A percentile compares a stretch with the other conserved stretches of the same genome.
Conservation (phyloP, 2,329 filamentous ascomycete species). For the Hypomyces perniciosus region DNA sequence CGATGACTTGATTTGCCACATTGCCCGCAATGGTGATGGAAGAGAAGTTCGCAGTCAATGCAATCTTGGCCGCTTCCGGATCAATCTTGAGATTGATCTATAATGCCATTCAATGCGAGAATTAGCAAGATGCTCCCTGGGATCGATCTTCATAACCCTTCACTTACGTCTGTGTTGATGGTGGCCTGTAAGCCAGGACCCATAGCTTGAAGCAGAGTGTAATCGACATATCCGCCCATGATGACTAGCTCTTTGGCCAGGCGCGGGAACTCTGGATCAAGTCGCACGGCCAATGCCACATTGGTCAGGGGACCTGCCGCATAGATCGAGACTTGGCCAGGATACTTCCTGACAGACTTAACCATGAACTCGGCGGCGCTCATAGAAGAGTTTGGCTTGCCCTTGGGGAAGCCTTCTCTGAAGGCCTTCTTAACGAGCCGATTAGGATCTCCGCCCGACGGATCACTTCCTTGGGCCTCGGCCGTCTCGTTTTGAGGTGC, state of each 20-base stretch:
- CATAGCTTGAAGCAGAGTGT: slow-evolving; percentile 28
- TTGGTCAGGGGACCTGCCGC: slow-evolving; percentile 41
- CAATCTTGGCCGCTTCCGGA: slow-evolving; percentile 44
- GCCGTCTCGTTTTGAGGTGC: slow-evolving; percentile 35
- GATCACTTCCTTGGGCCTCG: slow-evolving; percentile 37
- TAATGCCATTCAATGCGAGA: neutral
- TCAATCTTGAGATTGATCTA: slow-evolving; percentile 47
- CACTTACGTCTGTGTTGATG: too few species aligned
- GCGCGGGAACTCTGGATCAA: slow-evolving; percentile 40
- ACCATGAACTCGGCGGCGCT: slow-evolving; percentile 42
- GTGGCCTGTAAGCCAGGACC: neutral
- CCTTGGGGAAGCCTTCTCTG: slow-evolving; percentile 40
- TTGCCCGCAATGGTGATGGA: slow-evolving; percentile 40
- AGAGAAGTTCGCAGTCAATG: slow-evolving; percentile 40
- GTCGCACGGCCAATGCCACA: slow-evolving; percentile 39
- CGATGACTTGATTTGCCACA: slow-evolving; percentile 41
- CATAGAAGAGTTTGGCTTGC: slow-evolving; percentile 29
- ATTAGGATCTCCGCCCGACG: slow-evolving; percentile 38
- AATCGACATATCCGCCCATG: slow-evolving; percentile 46
- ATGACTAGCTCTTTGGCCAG: slow-evolving; percentile 41
- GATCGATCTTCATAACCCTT: too few species aligned
- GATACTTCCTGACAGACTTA: slow-evolving; percentile 41
- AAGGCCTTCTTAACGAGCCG: slow-evolving; percentile 36
- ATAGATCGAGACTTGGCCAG: slow-evolving; percentile 44
- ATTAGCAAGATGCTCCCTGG: neutral